A percentile compares a stretch with the other conserved stretches of the same genome.
These are phyloP conservation scores for Quercus phellos DNA, from an alignment of 331 rosid genomes.

Conservation along the genomic window DNA sequence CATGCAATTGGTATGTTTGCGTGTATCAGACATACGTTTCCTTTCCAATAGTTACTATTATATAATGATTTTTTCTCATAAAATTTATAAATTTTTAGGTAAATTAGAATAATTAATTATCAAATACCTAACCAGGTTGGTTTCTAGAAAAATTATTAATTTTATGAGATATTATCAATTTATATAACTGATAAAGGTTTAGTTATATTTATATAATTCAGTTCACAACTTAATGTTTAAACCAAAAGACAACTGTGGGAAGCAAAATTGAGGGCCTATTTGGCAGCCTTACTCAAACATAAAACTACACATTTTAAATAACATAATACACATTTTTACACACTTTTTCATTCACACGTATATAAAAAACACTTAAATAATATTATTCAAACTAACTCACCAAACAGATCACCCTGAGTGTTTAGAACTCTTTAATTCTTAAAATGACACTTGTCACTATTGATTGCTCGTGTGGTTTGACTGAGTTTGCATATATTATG, in stretches of 20 bases:
- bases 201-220: no score
- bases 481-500: no score
- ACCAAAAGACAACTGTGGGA: background rate
- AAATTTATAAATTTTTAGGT: background rate
- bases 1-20: background rate
- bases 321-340: no score
- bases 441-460: no score
- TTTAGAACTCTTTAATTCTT: background rate
- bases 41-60: background rate
- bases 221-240: background rate
- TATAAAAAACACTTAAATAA: no score
- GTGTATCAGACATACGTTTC: background rate
- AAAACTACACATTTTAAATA: no score
- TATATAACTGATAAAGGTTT: background rate
- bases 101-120: background rate
- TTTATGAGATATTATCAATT: background rate
- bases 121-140: background rate
- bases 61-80: background rate
- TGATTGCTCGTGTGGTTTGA: no score
- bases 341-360: no score
- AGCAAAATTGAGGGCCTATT: background rate
- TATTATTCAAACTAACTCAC: no score
- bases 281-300: no score
- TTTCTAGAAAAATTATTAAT: background rate
- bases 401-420: background rate